Evolutionary conservation across 345 rosid species (phyloP).

Genomic region (Aethionema arabicum): DNA sequence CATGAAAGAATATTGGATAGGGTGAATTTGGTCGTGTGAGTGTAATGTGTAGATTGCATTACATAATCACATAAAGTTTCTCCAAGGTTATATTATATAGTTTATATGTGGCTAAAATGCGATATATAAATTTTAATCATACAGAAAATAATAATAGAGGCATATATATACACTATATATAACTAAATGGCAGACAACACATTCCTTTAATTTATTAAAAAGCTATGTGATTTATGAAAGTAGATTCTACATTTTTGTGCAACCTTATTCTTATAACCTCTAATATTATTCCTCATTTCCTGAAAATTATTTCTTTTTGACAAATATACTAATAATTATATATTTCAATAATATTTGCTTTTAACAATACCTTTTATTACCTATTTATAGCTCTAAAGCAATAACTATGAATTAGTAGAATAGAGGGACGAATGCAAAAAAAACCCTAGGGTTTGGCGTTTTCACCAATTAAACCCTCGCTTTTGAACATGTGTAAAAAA

Average conservation of each 20-base stretch:
- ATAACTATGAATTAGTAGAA: background rate
- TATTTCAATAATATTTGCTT: background rate
- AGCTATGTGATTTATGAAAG: conserved; percentile 36
- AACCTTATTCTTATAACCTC: conserved; percentile 31
- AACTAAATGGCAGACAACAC: conserved; percentile 42
- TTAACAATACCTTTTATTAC: too few relatives aligned
- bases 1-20: conserved; percentile 5
- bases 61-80: conserved; percentile 31
- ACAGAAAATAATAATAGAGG: background rate
- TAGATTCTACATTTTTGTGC: conserved; percentile 35
- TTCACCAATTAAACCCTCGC: too few relatives aligned
- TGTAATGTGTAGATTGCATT: conserved; percentile 31
- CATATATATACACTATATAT: conserved; percentile 18
- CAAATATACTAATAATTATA: background rate
- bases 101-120: conserved; percentile 31
- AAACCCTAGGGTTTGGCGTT: too few relatives aligned
- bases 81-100: conserved; percentile 23
- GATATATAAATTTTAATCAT: conserved; percentile 19
- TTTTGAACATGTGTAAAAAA: too few relatives aligned
- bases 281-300: conserved; percentile 22
- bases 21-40: conserved; percentile 24
- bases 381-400: background rate
- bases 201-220: conserved; percentile 28
- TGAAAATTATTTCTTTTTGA: background rate
- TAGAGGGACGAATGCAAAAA: too few relatives aligned